Percentiles rank a stretch among this genome's conserved stretches.
These are phyloP conservation scores for Gossypium arboreum DNA, from an alignment of 345 rosid species.

Conservation along the genomic window DNA sequence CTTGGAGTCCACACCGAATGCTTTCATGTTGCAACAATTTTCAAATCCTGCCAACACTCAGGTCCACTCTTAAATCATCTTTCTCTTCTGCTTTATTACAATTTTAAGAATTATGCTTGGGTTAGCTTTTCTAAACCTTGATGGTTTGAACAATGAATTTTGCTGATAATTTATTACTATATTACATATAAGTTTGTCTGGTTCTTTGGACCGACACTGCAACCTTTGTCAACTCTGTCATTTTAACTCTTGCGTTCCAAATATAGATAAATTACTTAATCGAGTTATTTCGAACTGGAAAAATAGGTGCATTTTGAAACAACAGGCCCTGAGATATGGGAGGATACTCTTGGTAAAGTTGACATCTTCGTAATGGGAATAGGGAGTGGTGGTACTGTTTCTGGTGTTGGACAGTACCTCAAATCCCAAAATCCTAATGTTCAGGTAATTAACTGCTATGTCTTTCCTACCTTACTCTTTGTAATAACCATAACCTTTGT, in stretches of 20 bases:
- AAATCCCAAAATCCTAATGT: conserved; percentile 91
- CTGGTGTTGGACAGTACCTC: conserved; percentile 91
- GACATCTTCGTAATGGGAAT: conserved; percentile 97
- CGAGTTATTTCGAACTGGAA: not conserved
- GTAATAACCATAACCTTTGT: not conserved
- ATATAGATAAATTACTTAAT: not conserved
- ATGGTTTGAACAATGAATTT: not conserved
- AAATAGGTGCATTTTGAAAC: conserved; percentile 83
- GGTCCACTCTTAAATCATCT: conserved; percentile 30
- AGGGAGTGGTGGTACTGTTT: conserved; percentile 96
- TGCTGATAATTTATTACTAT: not conserved
- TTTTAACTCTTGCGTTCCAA: too few relatives aligned
- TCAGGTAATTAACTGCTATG: conserved; percentile 46
- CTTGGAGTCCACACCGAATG: conserved; percentile 69
- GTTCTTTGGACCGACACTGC: not conserved
- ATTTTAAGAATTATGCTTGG: not conserved
- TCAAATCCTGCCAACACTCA: conserved; percentile 80
- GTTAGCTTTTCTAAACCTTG: not conserved
- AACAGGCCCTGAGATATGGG: conserved; percentile 99
- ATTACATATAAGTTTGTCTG: not conserved
- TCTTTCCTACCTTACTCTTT: not conserved
- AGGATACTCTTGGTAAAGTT: conserved; percentile 82
- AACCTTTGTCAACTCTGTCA: not conserved
- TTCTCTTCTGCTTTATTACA: not conserved
- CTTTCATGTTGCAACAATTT: conserved; percentile 85